Evolutionary conservation across 306 rosid genomes (phyloP).

Genomic region (Lathyrus sativus): DNA sequence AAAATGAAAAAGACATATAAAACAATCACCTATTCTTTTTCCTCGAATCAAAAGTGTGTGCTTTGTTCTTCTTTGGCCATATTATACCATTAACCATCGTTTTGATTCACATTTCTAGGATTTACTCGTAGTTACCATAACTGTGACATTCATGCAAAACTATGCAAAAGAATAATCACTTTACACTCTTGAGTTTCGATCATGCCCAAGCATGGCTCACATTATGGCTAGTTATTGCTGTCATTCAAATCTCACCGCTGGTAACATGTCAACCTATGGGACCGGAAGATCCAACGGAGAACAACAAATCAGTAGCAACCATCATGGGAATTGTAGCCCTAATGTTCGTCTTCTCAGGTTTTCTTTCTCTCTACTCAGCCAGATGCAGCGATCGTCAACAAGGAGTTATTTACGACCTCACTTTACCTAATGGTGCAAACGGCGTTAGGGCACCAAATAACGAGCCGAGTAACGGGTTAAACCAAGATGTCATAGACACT

Average conservation of each 20-base stretch:
- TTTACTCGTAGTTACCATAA: not conserved
- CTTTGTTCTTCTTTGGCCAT: not conserved
- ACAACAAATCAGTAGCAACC: slow-evolving; percentile 45
- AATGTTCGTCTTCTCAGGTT: slow-evolving; percentile 60
- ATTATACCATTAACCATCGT: not conserved
- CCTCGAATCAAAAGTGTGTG: not conserved
- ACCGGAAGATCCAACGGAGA: not conserved
- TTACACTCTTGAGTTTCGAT: not conserved
- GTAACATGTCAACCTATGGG: slow-evolving; percentile 39
- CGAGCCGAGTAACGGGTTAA: slow-evolving; percentile 50
- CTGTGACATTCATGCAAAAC: slow-evolving; percentile 20
- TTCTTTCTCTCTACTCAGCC: slow-evolving; percentile 74
- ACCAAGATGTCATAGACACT: slow-evolving; percentile 51
- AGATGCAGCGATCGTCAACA: slow-evolving; percentile 49
- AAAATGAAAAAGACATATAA: not conserved
- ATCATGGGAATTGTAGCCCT: slow-evolving; percentile 53
- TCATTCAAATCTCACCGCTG: slow-evolving; percentile 3
- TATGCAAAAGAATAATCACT: slow-evolving; percentile 11
- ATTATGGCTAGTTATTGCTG: slow-evolving; percentile 11
- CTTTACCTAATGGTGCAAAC: not conserved
- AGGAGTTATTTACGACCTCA: slow-evolving; percentile 20
- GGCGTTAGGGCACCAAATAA: not conserved
- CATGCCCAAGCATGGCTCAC: slow-evolving; percentile 19
- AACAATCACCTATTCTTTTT: not conserved
- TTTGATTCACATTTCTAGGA: not conserved